Conservation (phyloP, 371 early-diverging fungal genomes). For the Apophysomyces trapeziformis region DNA sequence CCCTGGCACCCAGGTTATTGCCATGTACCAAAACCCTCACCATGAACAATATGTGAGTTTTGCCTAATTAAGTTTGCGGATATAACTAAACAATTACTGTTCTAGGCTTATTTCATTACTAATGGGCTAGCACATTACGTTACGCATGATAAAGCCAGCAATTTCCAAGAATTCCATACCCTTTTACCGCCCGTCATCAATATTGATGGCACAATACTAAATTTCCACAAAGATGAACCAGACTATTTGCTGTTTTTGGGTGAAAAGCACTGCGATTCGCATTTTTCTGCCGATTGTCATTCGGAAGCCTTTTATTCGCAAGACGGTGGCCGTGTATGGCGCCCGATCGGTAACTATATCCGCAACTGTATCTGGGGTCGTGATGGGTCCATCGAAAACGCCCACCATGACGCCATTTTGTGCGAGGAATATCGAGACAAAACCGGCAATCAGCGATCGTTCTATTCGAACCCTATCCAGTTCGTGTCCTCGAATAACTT, state of each 20-base stretch:
- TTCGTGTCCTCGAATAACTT: constrained; percentile 62
- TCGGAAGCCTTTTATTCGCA: constrained; percentile 74
- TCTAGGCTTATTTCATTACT: constrained; percentile 75
- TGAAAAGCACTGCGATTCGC: constrained; percentile 55
- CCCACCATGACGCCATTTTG: constrained; percentile 61
- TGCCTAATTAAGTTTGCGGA: too few relatives aligned
- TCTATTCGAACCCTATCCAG: constrained; percentile 49
- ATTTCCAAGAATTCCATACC: constrained; percentile 56
- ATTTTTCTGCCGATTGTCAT: constrained; percentile 55
- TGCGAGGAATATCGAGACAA: constrained; percentile 71
- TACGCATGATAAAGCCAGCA: constrained; percentile 76
- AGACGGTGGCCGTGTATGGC: constrained; percentile 80
- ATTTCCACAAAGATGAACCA: constrained; percentile 80
- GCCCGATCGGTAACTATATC: constrained; percentile 69
- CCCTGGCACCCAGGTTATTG: constrained; percentile 41
- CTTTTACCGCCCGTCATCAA: constrained; percentile 58
- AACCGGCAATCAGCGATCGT: constrained; percentile 61
- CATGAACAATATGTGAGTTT: constrained; percentile 58
- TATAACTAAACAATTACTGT: too few relatives aligned
- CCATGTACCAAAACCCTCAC: constrained; percentile 73
- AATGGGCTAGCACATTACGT: constrained; percentile 57
- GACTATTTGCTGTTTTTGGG: constrained; percentile 84
- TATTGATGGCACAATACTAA: constrained; percentile 63
- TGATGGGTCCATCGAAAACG: constrained; percentile 58
- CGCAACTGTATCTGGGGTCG: constrained; percentile 80